Evolutionary conservation across 805 yeast species (phyloP).

Genomic region (Candida dajiaensis): DNA sequence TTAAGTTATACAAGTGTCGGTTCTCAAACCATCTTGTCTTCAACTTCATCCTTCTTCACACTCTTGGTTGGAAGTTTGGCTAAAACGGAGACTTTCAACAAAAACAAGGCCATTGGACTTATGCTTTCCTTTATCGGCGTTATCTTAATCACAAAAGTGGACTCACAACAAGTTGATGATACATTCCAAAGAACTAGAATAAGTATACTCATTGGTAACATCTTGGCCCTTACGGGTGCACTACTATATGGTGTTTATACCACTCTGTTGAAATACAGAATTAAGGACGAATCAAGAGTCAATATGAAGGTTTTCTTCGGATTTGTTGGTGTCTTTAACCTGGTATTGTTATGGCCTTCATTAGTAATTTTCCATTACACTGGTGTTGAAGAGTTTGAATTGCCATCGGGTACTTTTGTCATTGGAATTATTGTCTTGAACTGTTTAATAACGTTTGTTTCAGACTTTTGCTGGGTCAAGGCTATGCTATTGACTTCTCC

Average conservation of each 20-base stretch:
- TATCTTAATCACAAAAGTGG: slow-evolving; percentile 67
- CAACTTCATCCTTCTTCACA: slow-evolving; percentile 92
- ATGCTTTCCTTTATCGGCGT: slow-evolving; percentile 74
- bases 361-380: slow-evolving; percentile 55
- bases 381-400: slow-evolving; percentile 64
- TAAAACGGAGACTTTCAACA: slow-evolving; percentile 62
- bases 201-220: slow-evolving; percentile 57
- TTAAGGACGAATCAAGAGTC: slow-evolving; percentile 66
- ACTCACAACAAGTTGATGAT: slow-evolving; percentile 26
- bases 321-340: slow-evolving; percentile 83
- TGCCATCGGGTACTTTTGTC: slow-evolving; percentile 54
- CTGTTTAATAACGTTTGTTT: slow-evolving; percentile 71
- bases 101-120: slow-evolving; percentile 63
- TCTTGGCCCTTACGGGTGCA: slow-evolving; percentile 79
- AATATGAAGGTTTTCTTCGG: slow-evolving; percentile 91
- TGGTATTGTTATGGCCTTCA: slow-evolving; percentile 77
- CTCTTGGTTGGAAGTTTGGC: slow-evolving; percentile 71
- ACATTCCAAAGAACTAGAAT: slow-evolving; percentile 20
- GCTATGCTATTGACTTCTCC: slow-evolving; percentile 94
- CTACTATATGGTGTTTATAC: slow-evolving; percentile 89
- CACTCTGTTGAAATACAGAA: slow-evolving; percentile 68
- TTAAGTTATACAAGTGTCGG: slow-evolving; percentile 88
- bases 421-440: slow-evolving; percentile 53
- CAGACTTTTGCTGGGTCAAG: slow-evolving; percentile 94
- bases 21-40: slow-evolving; percentile 86